A percentile compares a stretch with the other conserved stretches of the same genome.
Evolutionary conservation across 1,284 basidiomycete genomes (phyloP).

Genomic region (Xerocomus amazonicus): DNA sequence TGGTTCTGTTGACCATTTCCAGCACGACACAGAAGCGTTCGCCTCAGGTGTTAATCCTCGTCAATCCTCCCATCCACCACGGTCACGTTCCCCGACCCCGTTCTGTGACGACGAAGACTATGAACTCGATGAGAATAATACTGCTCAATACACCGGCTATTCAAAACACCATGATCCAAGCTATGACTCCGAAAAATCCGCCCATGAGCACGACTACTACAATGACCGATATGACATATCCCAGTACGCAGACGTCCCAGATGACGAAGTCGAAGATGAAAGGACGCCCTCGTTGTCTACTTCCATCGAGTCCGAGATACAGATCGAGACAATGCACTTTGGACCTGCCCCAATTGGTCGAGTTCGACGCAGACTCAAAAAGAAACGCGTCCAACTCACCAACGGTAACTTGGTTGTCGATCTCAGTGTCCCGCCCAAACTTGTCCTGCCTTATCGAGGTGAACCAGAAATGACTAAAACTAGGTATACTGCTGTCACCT

Average conservation of each 20-base stretch:
- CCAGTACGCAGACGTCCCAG: conserved; percentile 31
- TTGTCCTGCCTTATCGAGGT: conserved; percentile 79
- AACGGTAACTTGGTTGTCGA: conserved; percentile 88
- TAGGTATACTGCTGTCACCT: conserved; percentile 86
- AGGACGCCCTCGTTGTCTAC: conserved; percentile 43
- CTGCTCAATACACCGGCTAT: conserved; percentile 50
- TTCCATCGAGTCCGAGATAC: conserved; percentile 39
- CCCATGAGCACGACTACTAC: conserved; percentile 10
- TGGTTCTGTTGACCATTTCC: conserved; percentile 43
- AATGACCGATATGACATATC: conserved; percentile 32
- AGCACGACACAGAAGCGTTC: conserved; percentile 61
- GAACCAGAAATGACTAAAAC: conserved; percentile 84
- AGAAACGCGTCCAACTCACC: conserved; percentile 67
- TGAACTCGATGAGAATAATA: conserved; percentile 49
- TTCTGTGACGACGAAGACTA: conserved; percentile 69
- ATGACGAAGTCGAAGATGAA: conserved; percentile 24
- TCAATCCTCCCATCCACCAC: conserved; percentile 44
- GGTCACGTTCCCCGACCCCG: conserved; percentile 71
- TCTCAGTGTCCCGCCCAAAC: conserved; percentile 78
- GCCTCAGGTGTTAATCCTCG: conserved; percentile 56
- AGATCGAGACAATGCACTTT: conserved; percentile 73
- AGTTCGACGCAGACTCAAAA: conserved; percentile 71
- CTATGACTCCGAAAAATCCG: conserved; percentile 35
- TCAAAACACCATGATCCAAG: conserved; percentile 24
- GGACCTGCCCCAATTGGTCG: conserved; percentile 83